Evolutionary conservation across 495 filamentous ascomycete genomes (phyloP).

Genomic region (Aspergillus ostianus): DNA sequence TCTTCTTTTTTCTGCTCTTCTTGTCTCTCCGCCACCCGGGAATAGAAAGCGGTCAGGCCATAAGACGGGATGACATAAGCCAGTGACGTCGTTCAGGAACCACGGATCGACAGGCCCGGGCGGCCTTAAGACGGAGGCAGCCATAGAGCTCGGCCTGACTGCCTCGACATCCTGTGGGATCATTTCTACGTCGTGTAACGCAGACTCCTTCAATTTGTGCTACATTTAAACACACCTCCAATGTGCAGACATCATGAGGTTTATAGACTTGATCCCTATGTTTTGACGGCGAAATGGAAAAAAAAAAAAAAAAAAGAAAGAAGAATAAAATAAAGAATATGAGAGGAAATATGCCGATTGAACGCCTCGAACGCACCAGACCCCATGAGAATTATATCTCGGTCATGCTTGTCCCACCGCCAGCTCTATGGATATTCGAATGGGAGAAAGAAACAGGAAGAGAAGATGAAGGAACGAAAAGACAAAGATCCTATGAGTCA

Average conservation of each 20-base stretch:
- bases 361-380: background rate
- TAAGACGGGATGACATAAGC: background rate
- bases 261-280: background rate
- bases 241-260: background rate
- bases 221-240: background rate
- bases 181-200: background rate
- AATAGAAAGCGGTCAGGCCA: no score
- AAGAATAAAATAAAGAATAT: background rate
- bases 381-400: background rate
- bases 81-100: slow-evolving; percentile 4
- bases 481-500: slow-evolving; percentile 15
- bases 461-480: background rate
- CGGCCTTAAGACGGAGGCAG: background rate
- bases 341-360: background rate
- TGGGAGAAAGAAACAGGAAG: background rate
- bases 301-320: background rate
- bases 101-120: background rate
- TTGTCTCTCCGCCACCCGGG: no score
- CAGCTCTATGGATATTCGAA: background rate
- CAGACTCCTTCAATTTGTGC: background rate
- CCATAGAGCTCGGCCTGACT: background rate
- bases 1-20: background rate
- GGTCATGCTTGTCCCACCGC: background rate
- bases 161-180: background rate
- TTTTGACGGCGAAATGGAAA: background rate